A percentile compares a stretch with the other conserved stretches of the same genome.
Evolutionary conservation across 345 rosid species (phyloP).

Genomic region (Corymbia maculata): DNA sequence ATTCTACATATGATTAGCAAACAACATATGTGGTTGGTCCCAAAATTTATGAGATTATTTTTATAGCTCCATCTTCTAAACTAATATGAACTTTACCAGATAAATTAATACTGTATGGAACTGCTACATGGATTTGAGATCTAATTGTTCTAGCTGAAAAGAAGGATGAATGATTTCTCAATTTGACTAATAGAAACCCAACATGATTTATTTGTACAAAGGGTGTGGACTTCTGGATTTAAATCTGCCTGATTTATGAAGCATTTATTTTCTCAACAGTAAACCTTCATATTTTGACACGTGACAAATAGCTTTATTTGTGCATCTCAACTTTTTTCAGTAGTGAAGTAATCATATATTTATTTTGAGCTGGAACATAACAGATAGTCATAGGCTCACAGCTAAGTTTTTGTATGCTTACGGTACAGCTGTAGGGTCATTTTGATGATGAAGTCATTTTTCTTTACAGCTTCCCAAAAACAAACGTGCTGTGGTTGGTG

Average conservation of each 20-base stretch:
- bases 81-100: not conserved
- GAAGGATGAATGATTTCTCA: not conserved
- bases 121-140: not conserved
- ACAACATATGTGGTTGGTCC: not conserved
- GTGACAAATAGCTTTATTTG: no score
- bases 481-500: conserved; percentile 83
- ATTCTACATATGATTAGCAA: not conserved
- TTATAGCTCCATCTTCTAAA: not conserved
- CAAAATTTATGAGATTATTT: not conserved
- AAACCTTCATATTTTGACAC: not conserved
- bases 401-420: not conserved
- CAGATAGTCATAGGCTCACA: not conserved
- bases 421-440: not conserved
- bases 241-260: not conserved
- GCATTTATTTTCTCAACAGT: not conserved
- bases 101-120: not conserved
- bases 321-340: no score
- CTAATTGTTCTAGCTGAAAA: not conserved
- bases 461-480: conserved; percentile 66
- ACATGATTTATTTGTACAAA: not conserved
- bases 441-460: not conserved
- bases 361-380: not conserved
- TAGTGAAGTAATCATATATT: not conserved
- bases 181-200: not conserved
- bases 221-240: not conserved